Base-by-base conservation (phyloP, 768 basidiomycete species). In the Clathrus columnatus region DNA sequence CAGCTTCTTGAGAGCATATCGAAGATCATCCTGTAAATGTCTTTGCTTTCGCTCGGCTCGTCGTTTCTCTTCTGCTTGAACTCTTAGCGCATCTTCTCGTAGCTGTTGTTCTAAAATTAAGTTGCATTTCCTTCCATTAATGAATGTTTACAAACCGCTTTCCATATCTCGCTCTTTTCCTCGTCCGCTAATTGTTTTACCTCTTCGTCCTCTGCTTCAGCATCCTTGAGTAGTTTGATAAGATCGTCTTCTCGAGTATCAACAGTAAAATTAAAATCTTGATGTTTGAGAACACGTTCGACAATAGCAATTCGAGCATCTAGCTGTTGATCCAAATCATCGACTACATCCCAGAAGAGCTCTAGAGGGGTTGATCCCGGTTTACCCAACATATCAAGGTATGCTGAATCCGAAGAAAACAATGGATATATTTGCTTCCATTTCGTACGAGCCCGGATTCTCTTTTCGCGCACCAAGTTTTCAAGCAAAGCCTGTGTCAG, bases 331-430 rank as follows among this genome's bases (percentile, higher is more conserved):
- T 92, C 93, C 2, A 96, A 76, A 42, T 74, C 76, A 68, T 99
- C 96, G 45, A 96, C 85, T 8, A 78, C 67, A 68, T 98, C 95
- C 91, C 93, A 96, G 71, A 96, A 98, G 4, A 98, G 78, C 63
- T 99, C 96, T 27, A 99, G 77, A 0, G 95, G 94, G 61, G 89
- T 93, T 1, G 92, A 95, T 14, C 96, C 96, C 7, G 90, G 89
- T 62, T 87, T 89, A 16, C 96, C 95, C 17, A 98, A 82, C 69
- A 98, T 82, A 58, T 79, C 76, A 43, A 85, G 75, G 71, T 98
- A 99, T n/a, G 91, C 82, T 44, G 78, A 74, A 64, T 96, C 91
- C 29, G 84, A 74, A 6, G 75, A 73, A 71, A 98, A 84, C 21
- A 75, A 69, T 0, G 89, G 84, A 61, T 92, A 92, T 24, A 92